Percentiles rank a stretch among this genome's conserved stretches.
Conservation (phyloP, 805 yeast species). For the Ogataea sp. region DNA sequence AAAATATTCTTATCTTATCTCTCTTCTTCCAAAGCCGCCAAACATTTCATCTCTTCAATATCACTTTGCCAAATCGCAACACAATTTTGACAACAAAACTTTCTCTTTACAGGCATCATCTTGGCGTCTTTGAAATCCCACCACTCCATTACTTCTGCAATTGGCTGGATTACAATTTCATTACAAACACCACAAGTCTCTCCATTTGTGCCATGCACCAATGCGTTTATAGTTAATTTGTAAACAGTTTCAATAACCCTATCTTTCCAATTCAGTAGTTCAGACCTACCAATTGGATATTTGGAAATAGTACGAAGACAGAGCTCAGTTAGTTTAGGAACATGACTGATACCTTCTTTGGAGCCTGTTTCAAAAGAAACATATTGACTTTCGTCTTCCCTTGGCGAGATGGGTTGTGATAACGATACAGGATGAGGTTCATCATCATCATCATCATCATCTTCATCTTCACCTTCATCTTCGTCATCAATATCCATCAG, state of each 20-base stretch:
- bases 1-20: too few species aligned
- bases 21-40: too few species aligned
- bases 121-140: conserved; percentile 51
- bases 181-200: conserved; percentile 49
- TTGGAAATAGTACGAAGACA: conserved; percentile 40
- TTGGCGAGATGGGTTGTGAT: too few species aligned
- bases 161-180: conserved; percentile 41
- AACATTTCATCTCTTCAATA: too few species aligned
- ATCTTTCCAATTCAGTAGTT: conserved; percentile 45
- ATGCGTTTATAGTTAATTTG: conserved; percentile 38
- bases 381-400: too few species aligned
- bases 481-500: conserved; percentile 11
- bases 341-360: too few species aligned
- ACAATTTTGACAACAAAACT: conserved; percentile 33
- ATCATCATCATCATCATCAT: too few species aligned
- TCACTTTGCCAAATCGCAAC: not conserved
- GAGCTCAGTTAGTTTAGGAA: conserved; percentile 40
- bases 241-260: conserved; percentile 38
- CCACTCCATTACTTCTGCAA: conserved; percentile 57
- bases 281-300: conserved; percentile 47
- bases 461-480: conserved; percentile 8
- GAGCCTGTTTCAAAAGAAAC: too few species aligned
- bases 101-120: conserved; percentile 42
- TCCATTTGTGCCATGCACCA: conserved; percentile 41
- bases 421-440: too few species aligned